Base-by-base conservation (phyloP, 108 stramenopile species). In the Cyclotella choctawhatcheeana region DNA sequence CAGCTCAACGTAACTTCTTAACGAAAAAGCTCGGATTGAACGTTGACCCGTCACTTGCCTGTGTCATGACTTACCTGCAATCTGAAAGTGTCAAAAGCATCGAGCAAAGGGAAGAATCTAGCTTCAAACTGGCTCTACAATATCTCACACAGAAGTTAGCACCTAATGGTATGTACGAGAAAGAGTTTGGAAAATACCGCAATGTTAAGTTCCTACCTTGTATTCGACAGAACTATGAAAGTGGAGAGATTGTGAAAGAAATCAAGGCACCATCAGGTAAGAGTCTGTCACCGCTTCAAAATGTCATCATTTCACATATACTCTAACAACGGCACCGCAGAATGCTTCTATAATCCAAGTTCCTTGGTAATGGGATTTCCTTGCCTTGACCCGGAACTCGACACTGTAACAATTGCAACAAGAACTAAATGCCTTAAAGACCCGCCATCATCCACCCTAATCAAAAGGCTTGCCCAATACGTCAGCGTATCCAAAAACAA, bases 291-390 rank as follows among this genome's bases (percentile, higher is more conserved):
- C 8, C 20, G 51, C 68, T n/a, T 69, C 26, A 17, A 20, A n/a
- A 26, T 58, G 58, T 31, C 1, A 12, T 60, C 32, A 0, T 45
- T 31, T 18, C 18, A 0, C 22, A 12, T 40, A 12, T 6, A 40
- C 8, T 12, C 12, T 40, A 12, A 40, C 37, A 40, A 40, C 37
- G 37, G 12, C 12, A 10, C 37, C 37, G 12, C 33, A 74, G 74
- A 58, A 16, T 90, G 89, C 52, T 93, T 72, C 54, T 84, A 83
- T 14, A 81, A 85, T 25, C 64, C 74, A 0, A 59, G 60, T 21
- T 77, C 83, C 43, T 68, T 74, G 10, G 76, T 88, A 2, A 87
- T 93, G 88, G 89, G 92, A 0, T 87, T 90, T 51, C 79, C 77
- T 21, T 74, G 84, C 4, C 30, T 93, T 0, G 86, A 89, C 58